Conservation (phyloP, 495 filamentous ascomycete genomes). For the Hyaloscypha finlandica region DNA sequence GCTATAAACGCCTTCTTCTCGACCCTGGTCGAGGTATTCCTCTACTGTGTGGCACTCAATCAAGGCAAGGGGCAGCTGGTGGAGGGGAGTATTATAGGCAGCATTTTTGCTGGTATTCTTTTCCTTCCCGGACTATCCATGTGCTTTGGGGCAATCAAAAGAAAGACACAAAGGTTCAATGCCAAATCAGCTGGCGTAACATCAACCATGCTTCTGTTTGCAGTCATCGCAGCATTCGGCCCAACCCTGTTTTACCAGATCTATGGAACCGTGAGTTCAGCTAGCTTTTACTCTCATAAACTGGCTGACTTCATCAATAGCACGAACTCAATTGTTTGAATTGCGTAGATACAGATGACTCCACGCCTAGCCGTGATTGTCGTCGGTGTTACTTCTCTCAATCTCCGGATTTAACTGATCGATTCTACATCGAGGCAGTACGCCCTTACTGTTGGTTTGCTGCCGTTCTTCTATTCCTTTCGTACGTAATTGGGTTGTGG, state of each 20-base stretch:
- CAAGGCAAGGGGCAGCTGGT: slow-evolving; percentile 93
- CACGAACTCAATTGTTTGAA: slow-evolving; percentile 90
- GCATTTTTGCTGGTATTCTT: slow-evolving; percentile 94
- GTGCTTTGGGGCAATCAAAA: slow-evolving; percentile 97
- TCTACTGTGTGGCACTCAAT: slow-evolving; percentile 92
- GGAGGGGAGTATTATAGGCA: slow-evolving; percentile 95
- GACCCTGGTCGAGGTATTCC: slow-evolving; percentile 97
- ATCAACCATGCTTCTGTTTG: slow-evolving; percentile 97
- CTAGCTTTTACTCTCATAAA: background rate
- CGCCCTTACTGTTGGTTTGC: slow-evolving; percentile 90
- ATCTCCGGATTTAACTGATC: slow-evolving; percentile 77
- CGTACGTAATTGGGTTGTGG: slow-evolving; percentile 91
- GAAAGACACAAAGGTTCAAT: slow-evolving; percentile 99
- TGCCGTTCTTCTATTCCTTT: slow-evolving; percentile 82
- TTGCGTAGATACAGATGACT: slow-evolving; percentile 57
- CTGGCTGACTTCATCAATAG: slow-evolving; percentile 47
- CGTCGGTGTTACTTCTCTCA: slow-evolving; percentile 93
- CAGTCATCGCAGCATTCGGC: slow-evolving; percentile 94
- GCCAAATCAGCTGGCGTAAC: slow-evolving; percentile 96
- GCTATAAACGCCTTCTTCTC: slow-evolving; percentile 99
- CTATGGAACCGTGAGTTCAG: slow-evolving; percentile 78
- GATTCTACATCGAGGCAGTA: slow-evolving; percentile 87
- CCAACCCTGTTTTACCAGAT: slow-evolving; percentile 99
- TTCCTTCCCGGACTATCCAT: slow-evolving; percentile 97
- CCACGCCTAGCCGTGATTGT: slow-evolving; percentile 64